These are phyloP conservation scores for Trichoderma erinaceum DNA, from an alignment of 495 filamentous ascomycete species.

Conservation along the genomic window DNA sequence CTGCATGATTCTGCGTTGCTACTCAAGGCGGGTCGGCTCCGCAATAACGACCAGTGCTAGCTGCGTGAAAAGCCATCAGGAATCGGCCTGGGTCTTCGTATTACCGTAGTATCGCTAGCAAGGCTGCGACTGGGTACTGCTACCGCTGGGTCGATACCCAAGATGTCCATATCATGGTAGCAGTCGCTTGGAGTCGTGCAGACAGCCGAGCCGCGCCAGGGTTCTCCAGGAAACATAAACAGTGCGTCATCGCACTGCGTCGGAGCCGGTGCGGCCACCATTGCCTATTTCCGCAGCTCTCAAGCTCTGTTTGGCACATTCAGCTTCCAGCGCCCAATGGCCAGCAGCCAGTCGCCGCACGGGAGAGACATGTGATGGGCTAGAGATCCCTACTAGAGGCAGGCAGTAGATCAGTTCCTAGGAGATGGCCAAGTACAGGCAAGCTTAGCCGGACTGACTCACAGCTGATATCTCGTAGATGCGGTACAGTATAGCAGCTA, in stretches of 20 bases:
- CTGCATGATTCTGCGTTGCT: too few species aligned
- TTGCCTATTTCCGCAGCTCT: background rate
- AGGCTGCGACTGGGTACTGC: background rate
- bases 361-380: too few species aligned
- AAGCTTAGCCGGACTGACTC: background rate
- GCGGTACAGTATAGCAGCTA: background rate
- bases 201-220: background rate
- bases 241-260: slow-evolving; percentile 1
- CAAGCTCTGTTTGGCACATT: slow-evolving; percentile 1
- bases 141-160: background rate
- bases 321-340: background rate
- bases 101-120: too few species aligned
- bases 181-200: background rate
- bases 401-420: too few species aligned
- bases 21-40: too few species aligned
- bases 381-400: too few species aligned
- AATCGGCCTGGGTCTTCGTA: too few species aligned
- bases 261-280: background rate
- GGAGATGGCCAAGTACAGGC: too few species aligned
- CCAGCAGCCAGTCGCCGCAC: too few species aligned
- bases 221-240: background rate
- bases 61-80: too few species aligned
- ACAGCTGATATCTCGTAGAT: background rate
- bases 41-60: too few species aligned
- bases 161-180: background rate